Conservation (phyloP, 768 basidiomycete genomes). For the Leccinum boreale region DNA sequence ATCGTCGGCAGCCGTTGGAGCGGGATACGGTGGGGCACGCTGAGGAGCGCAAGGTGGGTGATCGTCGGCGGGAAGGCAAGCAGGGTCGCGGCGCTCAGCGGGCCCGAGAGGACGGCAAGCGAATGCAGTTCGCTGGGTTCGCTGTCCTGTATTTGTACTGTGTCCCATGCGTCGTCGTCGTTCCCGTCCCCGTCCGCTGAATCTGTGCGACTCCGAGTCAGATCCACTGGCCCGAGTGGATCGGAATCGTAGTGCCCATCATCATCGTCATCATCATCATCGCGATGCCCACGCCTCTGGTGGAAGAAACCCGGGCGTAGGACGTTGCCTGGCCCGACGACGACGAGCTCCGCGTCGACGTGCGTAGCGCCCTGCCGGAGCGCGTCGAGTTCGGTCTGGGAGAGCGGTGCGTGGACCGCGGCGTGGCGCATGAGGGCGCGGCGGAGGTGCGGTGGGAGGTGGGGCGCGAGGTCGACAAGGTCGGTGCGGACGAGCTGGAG, state of each 20-base stretch:
- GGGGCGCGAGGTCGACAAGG: slow-evolving; percentile 46
- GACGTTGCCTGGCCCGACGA: slow-evolving; percentile 53
- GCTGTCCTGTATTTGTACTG: slow-evolving; percentile 21
- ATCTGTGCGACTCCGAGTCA: not conserved
- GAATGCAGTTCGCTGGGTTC: slow-evolving; percentile 39
- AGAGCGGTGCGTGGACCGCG: slow-evolving; percentile 56
- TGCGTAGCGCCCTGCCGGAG: slow-evolving; percentile 51
- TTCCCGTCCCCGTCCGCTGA: not conserved
- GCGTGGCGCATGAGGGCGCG: slow-evolving; percentile 56
- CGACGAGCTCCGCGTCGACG: slow-evolving; percentile 59
- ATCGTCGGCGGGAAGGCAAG: slow-evolving; percentile 61
- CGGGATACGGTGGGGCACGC: slow-evolving; percentile 45
- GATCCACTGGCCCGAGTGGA: not conserved
- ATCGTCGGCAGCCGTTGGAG: slow-evolving; percentile 55
- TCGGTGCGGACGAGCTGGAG: slow-evolving; percentile 46
- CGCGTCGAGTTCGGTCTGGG: slow-evolving; percentile 45
- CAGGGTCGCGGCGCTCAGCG: slow-evolving; percentile 42
- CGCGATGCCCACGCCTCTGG: not conserved
- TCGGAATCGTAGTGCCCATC: not conserved
- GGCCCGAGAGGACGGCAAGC: slow-evolving; percentile 49
- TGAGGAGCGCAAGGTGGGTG: slow-evolving; percentile 57
- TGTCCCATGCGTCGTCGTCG: slow-evolving; percentile 40
- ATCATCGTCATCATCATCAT: too few species aligned
- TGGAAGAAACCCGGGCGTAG: slow-evolving; percentile 44
- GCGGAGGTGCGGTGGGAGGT: slow-evolving; percentile 57